Evolutionary conservation across 1,284 basidiomycete species (phyloP).

Genomic region (Grifola frondosa): DNA sequence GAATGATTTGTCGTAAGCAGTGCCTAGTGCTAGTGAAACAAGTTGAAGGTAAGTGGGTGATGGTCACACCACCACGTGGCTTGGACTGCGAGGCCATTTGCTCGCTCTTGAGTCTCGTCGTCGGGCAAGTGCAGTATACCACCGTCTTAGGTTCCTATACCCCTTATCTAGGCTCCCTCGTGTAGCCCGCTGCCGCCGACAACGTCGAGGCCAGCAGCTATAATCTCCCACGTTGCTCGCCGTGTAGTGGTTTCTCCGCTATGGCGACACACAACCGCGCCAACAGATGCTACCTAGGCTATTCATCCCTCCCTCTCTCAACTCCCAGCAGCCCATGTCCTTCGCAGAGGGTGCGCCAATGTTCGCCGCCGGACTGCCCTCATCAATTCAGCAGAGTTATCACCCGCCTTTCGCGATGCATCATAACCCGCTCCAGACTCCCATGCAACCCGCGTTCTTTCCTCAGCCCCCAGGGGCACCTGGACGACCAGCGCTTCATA

Average conservation of each 20-base stretch:
- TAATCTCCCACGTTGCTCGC: no score
- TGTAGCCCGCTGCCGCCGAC: no score
- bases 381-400: constrained; percentile 56
- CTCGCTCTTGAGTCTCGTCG: no score
- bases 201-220: no score
- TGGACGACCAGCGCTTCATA: constrained; percentile 46
- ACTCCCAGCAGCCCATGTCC: constrained; percentile 31
- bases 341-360: constrained; percentile 39
- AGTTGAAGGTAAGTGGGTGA: no score
- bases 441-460: constrained; percentile 66
- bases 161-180: no score
- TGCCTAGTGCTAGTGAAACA: no score
- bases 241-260: background rate
- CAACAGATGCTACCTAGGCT: constrained; percentile 35
- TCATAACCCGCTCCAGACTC: constrained; percentile 55
- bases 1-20: no score
- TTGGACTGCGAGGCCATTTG: no score
- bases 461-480: constrained; percentile 50
- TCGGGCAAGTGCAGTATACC: no score
- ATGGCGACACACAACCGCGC: constrained; percentile 30
- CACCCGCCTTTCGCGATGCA: constrained; percentile 49
- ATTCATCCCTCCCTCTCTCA: constrained; percentile 34
- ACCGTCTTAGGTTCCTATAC: no score
- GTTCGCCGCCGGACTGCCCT: constrained; percentile 66
- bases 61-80: no score